Conservation (phyloP, 352 stramenopile species). For the Pythium apleroticum region DNA sequence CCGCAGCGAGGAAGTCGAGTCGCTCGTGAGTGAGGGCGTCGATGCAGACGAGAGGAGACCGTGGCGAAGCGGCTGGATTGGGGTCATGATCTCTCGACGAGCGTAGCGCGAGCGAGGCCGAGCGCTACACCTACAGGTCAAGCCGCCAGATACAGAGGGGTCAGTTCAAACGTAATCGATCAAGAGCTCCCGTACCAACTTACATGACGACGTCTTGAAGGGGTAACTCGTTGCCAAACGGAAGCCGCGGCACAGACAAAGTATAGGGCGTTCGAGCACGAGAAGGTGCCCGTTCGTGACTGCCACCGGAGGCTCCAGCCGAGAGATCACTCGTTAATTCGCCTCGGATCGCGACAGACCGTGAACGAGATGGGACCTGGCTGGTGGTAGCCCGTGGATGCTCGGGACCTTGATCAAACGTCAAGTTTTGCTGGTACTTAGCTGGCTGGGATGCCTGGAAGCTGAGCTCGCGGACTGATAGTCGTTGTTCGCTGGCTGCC, state of each 20-base stretch:
- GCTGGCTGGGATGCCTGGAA: neutral
- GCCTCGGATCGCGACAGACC: slow-evolving; percentile 11
- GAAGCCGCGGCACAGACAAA: neutral
- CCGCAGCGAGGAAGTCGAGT: neutral
- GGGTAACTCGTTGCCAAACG: neutral
- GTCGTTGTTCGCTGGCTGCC: neutral
- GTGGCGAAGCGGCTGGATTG: slow-evolving; percentile 33
- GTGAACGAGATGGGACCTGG: neutral
- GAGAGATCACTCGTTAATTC: neutral
- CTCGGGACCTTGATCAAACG: neutral
- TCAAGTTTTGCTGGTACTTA: neutral
- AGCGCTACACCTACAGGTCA: slow-evolving; percentile 33
- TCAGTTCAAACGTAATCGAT: neutral
- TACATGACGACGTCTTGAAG: slow-evolving; percentile 23
- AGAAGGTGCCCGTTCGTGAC: neutral
- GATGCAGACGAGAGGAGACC: slow-evolving; percentile 37
- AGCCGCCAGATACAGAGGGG: neutral
- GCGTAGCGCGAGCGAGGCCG: slow-evolving; percentile 57
- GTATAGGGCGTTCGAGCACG: neutral
- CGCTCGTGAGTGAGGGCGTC: slow-evolving; percentile 6
- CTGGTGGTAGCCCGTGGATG: neutral
- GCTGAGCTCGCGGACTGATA: neutral
- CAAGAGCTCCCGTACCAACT: neutral
- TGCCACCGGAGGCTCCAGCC: neutral
- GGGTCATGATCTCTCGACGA: slow-evolving; percentile 37